These are phyloP conservation scores for Colletotrichum sp. DNA, from an alignment of 2,329 filamentous ascomycete species.

Conservation along the genomic window DNA sequence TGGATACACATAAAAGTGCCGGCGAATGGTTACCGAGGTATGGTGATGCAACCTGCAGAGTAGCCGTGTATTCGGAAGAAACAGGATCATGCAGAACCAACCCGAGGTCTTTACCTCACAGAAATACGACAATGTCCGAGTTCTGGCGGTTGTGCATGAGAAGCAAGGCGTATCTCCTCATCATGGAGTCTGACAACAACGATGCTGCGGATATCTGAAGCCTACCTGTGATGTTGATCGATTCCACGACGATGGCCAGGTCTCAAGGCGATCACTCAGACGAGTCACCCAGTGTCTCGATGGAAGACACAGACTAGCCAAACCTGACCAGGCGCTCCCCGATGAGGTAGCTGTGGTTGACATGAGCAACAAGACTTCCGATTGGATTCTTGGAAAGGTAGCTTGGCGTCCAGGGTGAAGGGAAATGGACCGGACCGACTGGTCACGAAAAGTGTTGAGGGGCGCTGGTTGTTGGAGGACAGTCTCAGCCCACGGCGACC, in stretches of 20 bases:
- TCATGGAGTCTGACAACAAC: neutral
- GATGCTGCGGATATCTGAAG: neutral
- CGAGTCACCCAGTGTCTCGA: neutral
- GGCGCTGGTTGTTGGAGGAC: slow-evolving; percentile 16
- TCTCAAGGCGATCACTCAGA: neutral
- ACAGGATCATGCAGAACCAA: neutral
- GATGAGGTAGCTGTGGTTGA: neutral
- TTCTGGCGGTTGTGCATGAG: neutral
- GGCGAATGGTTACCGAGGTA: neutral
- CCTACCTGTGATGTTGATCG: neutral
- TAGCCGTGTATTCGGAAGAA: slow-evolving; percentile 1
- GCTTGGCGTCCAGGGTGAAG: neutral
- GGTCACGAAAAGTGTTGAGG: slow-evolving; percentile 18
- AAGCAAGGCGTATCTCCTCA: neutral
- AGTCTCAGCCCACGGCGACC: slow-evolving; percentile 13
- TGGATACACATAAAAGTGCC: neutral
- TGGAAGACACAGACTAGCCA: neutral
- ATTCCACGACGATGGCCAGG: neutral
- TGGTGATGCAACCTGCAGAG: neutral
- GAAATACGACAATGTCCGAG: neutral
- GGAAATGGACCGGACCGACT: neutral
- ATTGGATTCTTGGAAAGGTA: neutral
- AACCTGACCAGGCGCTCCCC: neutral
- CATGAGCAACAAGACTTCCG: neutral
- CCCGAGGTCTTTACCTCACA: neutral